Evolutionary conservation across 73 alveolate genomes (phyloP).

Genomic region (Paramecium sexaurelia): DNA sequence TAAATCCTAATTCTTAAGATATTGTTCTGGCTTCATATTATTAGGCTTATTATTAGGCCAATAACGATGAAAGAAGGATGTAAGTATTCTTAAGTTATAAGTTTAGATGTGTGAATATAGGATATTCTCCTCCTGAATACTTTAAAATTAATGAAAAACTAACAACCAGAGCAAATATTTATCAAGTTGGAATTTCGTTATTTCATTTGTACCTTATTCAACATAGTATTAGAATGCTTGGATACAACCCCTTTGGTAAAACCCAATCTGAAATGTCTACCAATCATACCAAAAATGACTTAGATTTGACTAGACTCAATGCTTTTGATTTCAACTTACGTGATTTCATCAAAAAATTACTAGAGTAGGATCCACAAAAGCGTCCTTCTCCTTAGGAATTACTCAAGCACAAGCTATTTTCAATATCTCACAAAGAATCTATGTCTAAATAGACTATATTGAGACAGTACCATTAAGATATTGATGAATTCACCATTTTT

Average conservation of each 20-base stretch:
- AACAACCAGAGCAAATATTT: conserved; percentile 1
- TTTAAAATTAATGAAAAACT: background rate
- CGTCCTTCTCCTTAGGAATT: background rate
- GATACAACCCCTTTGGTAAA: background rate
- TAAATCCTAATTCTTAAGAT: background rate
- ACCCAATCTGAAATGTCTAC: background rate
- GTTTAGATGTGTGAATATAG: background rate
- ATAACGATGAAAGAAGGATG: background rate
- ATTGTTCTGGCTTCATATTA: background rate
- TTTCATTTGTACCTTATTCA: background rate
- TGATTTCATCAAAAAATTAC: background rate
- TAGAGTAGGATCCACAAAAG: background rate
- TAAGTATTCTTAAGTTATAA: background rate
- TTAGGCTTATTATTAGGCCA: background rate
- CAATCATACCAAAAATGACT: background rate
- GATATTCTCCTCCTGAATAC: conserved; percentile 8
- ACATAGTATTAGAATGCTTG: background rate
- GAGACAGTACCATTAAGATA: background rate
- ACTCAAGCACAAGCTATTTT: background rate
- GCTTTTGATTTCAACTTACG: background rate
- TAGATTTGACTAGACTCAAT: background rate
- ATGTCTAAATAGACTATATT: background rate
- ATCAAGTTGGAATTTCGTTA: background rate
- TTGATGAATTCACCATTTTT: background rate
- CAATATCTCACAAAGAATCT: background rate